Percentiles rank a stretch among this genome's conserved stretches.
Evolutionary conservation across 2,329 filamentous ascomycete genomes (phyloP).

Genomic region (Aaosphaeria pasadenensis): DNA sequence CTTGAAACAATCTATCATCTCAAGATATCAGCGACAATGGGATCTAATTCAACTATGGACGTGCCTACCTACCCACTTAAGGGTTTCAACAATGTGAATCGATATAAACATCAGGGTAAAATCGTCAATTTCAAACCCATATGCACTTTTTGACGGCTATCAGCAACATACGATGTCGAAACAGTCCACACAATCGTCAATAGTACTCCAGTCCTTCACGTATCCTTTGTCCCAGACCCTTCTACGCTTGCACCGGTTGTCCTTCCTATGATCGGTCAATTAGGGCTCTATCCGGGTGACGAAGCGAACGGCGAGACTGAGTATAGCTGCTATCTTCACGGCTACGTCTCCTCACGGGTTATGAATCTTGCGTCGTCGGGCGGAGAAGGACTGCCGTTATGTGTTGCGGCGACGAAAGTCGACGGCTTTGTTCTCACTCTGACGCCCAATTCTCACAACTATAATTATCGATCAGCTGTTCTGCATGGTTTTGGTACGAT

Average conservation of each 20-base stretch:
- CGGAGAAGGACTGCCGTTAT: constrained; percentile 63
- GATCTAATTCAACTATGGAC: not conserved
- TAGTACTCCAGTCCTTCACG: constrained; percentile 68
- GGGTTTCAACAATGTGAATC: constrained; percentile 55
- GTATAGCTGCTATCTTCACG: constrained; percentile 74
- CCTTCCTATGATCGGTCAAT: constrained; percentile 82
- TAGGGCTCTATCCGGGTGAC: constrained; percentile 67
- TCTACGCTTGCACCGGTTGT: constrained; percentile 69
- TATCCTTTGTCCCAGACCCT: constrained; percentile 66
- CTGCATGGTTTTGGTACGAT: constrained; percentile 71
- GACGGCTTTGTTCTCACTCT: constrained; percentile 79
- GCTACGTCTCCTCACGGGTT: constrained; percentile 76
- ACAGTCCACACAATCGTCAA: constrained; percentile 77
- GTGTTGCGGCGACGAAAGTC: constrained; percentile 68
- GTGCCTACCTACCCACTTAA: not conserved
- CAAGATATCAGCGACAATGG: not conserved
- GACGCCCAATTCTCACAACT: constrained; percentile 77
- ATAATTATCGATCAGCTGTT: constrained; percentile 81
- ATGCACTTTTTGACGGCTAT: not conserved
- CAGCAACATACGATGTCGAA: constrained; percentile 60
- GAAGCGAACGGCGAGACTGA: constrained; percentile 62
- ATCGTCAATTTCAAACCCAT: not conserved
- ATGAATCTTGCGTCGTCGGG: constrained; percentile 59
- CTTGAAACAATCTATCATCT: no score
- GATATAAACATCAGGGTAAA: constrained; percentile 62